Conservation (phyloP, 306 rosid genomes). For the Purshia tridentata region DNA sequence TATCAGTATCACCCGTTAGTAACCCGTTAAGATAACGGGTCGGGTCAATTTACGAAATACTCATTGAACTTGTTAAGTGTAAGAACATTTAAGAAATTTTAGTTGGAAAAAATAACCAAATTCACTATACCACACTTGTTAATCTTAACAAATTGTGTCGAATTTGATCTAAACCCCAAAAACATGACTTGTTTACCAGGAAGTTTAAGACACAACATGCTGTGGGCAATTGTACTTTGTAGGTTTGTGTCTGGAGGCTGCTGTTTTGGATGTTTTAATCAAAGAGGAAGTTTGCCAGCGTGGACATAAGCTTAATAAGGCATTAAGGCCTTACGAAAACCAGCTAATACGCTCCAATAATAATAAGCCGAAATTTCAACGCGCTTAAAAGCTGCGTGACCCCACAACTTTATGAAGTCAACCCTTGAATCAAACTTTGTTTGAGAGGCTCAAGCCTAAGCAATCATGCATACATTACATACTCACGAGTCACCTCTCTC, state of each 20-base stretch:
- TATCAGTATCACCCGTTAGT: too few relatives aligned
- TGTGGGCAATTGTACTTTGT: background rate
- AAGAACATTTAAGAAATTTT: too few relatives aligned
- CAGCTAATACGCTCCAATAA: background rate
- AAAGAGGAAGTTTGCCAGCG: conserved; percentile 1
- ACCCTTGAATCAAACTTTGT: conserved; percentile 24
- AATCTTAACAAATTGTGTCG: too few relatives aligned
- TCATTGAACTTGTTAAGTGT: too few relatives aligned
- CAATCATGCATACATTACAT: conserved; percentile 6
- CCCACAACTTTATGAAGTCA: conserved; percentile 30
- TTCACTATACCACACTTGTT: too few relatives aligned
- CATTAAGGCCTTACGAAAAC: background rate
- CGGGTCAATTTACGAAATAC: too few relatives aligned
- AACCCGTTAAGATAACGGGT: too few relatives aligned
- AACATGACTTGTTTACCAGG: too few relatives aligned
- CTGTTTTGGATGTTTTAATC: conserved; percentile 4
- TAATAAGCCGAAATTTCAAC: conserved; percentile 4
- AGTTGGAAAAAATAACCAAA: too few relatives aligned
- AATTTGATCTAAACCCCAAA: too few relatives aligned
- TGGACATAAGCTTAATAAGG: background rate
- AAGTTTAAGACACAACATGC: too few relatives aligned
- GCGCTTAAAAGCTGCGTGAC: conserved; percentile 25
- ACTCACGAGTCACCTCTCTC: background rate
- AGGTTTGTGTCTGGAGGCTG: background rate
- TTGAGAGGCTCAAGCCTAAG: background rate